A percentile compares a stretch with the other conserved stretches of the same genome.
Conservation (phyloP, 495 filamentous ascomycete genomes). For the Glonium stellatum region DNA sequence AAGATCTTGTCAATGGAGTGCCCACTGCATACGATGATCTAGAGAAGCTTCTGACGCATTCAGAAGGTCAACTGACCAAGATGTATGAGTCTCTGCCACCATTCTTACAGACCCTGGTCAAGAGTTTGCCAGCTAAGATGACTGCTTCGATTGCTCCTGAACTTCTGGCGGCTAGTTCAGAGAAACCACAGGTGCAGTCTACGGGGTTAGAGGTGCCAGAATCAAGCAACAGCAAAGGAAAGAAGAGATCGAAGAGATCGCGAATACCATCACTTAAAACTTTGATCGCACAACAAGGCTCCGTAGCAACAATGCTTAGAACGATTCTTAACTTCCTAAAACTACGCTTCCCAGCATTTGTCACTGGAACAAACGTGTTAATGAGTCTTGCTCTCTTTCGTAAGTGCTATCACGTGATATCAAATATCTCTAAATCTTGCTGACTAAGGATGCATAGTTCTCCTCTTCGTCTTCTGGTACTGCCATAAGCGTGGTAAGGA, state of each 20-base stretch:
- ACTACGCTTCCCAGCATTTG: slow-evolving; percentile 73
- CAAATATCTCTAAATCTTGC: neutral
- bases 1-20: slow-evolving; percentile 83
- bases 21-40: slow-evolving; percentile 91
- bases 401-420: slow-evolving; percentile 42
- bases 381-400: slow-evolving; percentile 78
- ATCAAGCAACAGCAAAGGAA: slow-evolving; percentile 25
- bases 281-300: slow-evolving; percentile 77
- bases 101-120: slow-evolving; percentile 80
- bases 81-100: slow-evolving; percentile 71
- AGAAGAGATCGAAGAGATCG: slow-evolving; percentile 41
- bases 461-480: slow-evolving; percentile 93
- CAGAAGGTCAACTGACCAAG: slow-evolving; percentile 65
- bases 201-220: slow-evolving; percentile 40
- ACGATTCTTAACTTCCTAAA: slow-evolving; percentile 80
- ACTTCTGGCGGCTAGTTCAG: slow-evolving; percentile 65
- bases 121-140: slow-evolving; percentile 75
- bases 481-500: slow-evolving; percentile 91
- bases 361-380: slow-evolving; percentile 75
- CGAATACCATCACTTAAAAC: slow-evolving; percentile 60
- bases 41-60: slow-evolving; percentile 69
- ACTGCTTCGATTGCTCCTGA: slow-evolving; percentile 69
- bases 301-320: slow-evolving; percentile 72
- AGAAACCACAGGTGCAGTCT: slow-evolving; percentile 58
- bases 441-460: slow-evolving; percentile 46